Evolutionary conservation across 176 grass and related monocot genomes (phyloP).

Genomic region (Poa pratensis): DNA sequence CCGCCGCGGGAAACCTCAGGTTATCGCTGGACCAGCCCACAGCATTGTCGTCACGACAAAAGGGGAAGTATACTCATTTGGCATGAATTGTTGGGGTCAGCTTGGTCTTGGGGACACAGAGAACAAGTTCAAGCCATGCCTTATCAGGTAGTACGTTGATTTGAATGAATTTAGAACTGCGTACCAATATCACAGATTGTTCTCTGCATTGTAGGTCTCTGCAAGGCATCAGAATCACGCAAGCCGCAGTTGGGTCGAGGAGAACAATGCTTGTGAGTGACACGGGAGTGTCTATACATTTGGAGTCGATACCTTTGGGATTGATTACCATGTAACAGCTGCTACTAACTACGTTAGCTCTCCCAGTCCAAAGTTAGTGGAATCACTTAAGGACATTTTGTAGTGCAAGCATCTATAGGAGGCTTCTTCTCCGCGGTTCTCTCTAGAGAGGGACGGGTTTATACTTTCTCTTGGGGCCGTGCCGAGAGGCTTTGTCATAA

Average conservation of each 20-base stretch:
- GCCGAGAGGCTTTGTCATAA: constrained; percentile 49
- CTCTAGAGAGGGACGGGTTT: constrained; percentile 68
- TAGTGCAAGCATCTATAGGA: constrained; percentile 70
- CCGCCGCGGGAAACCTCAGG: constrained; percentile 57
- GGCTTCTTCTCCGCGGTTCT: constrained; percentile 60
- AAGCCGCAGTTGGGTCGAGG: constrained; percentile 58
- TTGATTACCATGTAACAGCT: neutral
- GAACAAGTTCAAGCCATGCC: constrained; percentile 53
- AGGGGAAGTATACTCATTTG: constrained; percentile 66
- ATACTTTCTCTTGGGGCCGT: constrained; percentile 68
- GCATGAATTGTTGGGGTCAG: constrained; percentile 57
- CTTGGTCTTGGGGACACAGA: constrained; percentile 65
- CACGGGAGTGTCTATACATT: constrained; percentile 58
- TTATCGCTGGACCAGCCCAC: constrained; percentile 54
- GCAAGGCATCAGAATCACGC: constrained; percentile 68
- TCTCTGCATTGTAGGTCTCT: constrained; percentile 53
- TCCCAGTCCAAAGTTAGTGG: constrained; percentile 60
- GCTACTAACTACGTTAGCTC: constrained; percentile 30
- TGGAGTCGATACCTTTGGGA: constrained; percentile 51
- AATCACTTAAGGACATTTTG: constrained; percentile 66
- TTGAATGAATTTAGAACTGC: neutral
- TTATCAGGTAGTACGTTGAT: constrained; percentile 59
- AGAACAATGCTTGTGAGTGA: constrained; percentile 76
- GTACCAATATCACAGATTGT: neutral
- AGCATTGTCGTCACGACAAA: constrained; percentile 58